Evolutionary conservation across 2,329 filamentous ascomycete species (phyloP).

Genomic region (Aspergillus sp.): DNA sequence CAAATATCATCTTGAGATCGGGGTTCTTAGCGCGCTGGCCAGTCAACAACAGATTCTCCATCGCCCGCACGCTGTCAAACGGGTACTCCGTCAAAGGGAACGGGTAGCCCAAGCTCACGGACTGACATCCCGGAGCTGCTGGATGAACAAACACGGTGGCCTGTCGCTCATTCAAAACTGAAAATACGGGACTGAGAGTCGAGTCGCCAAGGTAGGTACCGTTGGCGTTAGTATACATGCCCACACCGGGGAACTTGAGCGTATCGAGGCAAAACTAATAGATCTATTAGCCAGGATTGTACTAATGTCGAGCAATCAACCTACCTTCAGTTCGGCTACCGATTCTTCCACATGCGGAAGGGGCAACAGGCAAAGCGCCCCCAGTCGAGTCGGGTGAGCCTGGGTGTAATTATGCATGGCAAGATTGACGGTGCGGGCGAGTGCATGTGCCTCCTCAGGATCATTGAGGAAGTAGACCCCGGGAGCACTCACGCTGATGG

Average conservation of each 20-base stretch:
- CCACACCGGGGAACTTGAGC: constrained; percentile 1
- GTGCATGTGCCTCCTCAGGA: neutral
- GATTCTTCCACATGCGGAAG: neutral
- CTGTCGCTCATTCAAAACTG: neutral
- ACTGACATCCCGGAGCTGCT: neutral
- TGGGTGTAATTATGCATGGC: neutral
- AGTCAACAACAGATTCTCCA: constrained; percentile 25
- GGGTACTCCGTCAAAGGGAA: constrained; percentile 29
- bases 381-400: neutral
- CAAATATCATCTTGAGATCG: constrained; percentile 25
- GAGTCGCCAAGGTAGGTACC: constrained; percentile 8
- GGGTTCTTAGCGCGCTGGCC: constrained; percentile 23
- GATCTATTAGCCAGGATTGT: neutral
- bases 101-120: constrained; percentile 10
- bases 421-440: neutral
- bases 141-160: constrained; percentile 8
- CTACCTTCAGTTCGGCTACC: neutral
- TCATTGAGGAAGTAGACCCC: neutral
- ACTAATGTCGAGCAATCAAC: no score
- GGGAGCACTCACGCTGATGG: constrained; percentile 2
- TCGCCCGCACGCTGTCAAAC: constrained; percentile 29
- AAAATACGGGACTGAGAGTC: neutral
- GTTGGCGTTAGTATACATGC: constrained; percentile 5
- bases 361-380: constrained; percentile 2
- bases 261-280: constrained; percentile 4